Evolutionary conservation across 495 filamentous ascomycete species (phyloP).

Genomic region (Penicillium lagena): DNA sequence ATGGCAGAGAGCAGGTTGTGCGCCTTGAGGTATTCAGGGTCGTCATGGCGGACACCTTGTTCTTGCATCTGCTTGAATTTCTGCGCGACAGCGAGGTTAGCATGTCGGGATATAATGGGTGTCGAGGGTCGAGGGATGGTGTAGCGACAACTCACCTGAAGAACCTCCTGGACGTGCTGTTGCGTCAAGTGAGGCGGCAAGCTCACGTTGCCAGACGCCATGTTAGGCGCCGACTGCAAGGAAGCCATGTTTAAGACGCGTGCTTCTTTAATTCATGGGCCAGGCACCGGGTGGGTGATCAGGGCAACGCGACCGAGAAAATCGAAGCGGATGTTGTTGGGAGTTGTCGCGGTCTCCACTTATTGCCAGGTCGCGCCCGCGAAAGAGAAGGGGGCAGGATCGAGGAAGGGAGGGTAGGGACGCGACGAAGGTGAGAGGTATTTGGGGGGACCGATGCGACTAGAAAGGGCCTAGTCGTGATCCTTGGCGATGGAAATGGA

Average conservation of each 20-base stretch:
- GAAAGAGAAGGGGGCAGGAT: conserved; percentile 2
- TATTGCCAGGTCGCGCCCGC: conserved; percentile 15
- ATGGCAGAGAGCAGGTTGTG: conserved; percentile 59
- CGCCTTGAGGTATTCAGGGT: conserved; percentile 75
- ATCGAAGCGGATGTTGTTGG: conserved; percentile 2
- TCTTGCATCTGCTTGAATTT: conserved; percentile 78
- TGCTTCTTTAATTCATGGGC: conserved; percentile 30
- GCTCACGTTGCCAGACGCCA: conserved; percentile 52
- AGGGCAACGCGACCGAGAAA: conserved; percentile 13
- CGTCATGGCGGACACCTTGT: conserved; percentile 61
- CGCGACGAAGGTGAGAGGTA: conserved; percentile 4
- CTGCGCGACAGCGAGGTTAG: conserved; percentile 38
- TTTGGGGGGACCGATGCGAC: conserved; percentile 22
- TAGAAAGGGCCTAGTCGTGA: conserved; percentile 16
- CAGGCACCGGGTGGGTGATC: conserved; percentile 6
- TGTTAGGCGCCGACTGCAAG: conserved; percentile 60
- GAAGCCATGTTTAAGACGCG: conserved; percentile 62
- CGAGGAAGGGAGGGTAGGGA: conserved; percentile 1
- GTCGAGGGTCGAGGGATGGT: not conserved
- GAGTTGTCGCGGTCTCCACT: conserved; percentile 14
- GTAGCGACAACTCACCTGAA: conserved; percentile 39
- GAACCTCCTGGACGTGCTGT: conserved; percentile 56
- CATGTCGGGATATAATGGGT: not conserved
- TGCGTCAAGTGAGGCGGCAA: conserved; percentile 51
- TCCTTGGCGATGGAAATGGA: conserved; percentile 33